phyloP scores from a whole-genome alignment of 2,329 filamentous ascomycete genomes.

The Aspergillus transmontanensis region DNA sequence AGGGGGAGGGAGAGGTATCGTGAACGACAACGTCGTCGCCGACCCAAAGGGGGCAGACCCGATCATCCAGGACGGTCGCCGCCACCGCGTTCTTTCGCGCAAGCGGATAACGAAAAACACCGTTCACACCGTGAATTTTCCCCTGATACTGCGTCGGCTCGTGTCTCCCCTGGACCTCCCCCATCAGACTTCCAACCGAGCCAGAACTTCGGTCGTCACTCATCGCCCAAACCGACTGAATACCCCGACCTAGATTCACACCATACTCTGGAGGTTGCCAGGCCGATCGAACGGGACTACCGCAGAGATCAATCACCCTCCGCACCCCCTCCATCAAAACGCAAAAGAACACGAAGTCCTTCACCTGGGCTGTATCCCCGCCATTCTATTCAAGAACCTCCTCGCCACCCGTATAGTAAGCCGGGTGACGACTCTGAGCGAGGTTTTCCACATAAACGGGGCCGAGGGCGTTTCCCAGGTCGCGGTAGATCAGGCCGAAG shows the following conservation, averaged over 20 bases:
- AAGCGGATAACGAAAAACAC: conserved; percentile 34
- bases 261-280: conserved; percentile 20
- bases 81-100: conserved; percentile 35
- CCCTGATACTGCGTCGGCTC: conserved; percentile 27
- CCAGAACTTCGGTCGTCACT: conserved; percentile 26
- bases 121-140: conserved; percentile 33
- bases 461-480: conserved; percentile 38
- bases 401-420: conserved; percentile 29
- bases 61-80: conserved; percentile 46
- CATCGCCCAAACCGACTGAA: conserved; percentile 26
- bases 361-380: conserved; percentile 37
- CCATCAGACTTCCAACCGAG: conserved; percentile 21
- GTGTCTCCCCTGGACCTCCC: conserved; percentile 30
- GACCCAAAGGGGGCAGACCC: conserved; percentile 37
- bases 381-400: conserved; percentile 24
- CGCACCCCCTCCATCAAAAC: conserved; percentile 36
- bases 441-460: conserved; percentile 37
- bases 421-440: conserved; percentile 41
- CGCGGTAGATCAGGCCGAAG: conserved; percentile 36
- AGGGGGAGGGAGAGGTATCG: conserved; percentile 45
- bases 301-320: conserved; percentile 35
- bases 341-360: conserved; percentile 45
- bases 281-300: conserved; percentile 26
- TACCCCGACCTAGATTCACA: conserved; percentile 23
- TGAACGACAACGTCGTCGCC: conserved; percentile 40